Base-by-base conservation (phyloP, 345 rosid species). In the Bruguiera parviflora region DNA sequence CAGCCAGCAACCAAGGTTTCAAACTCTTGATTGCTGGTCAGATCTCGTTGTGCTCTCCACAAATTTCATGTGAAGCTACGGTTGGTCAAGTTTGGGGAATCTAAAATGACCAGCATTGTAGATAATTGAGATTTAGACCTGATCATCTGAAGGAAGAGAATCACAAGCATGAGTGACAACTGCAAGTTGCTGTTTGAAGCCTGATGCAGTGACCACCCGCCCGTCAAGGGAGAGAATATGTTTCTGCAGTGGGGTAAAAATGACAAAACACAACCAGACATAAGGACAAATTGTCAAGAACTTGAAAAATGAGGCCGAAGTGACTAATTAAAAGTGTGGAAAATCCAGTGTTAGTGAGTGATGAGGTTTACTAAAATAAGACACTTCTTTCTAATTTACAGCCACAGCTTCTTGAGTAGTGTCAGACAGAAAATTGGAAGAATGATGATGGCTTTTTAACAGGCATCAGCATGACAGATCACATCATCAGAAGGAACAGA, bases 161-260 rank as follows among this genome's bases (percentile, higher is more conserved):
- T 87, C 91, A 65, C 96, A 83, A 73, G 79, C 88, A 87, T 90
- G 96, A 75, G 78, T 84, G 53, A 90, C 96, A 65, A 95, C 84
- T 18, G 91, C 96, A 75, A 92, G 92, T 72, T 81, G 86, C 82
- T 95, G 84, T 73, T 74, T 84, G 79, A 84, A 88, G 78, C 93
- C 99, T 66, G 92, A 83, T 67, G 97, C 89, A 58, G 96, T 85
- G 76, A 90, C 96, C 33, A 84, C 89, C 2, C 92, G 96, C 27
- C 99, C 99, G 55, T 87, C 86, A 78, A 95, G 87, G 64, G 96
- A 92, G 52, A 95, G 70, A 73, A 92, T 74, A 71, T 90, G 89
- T 74, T 80, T 92, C 99, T 95, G 87, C 83, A 84, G 68, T 67
- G 71, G 64, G 19, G 13, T 7, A 32, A 25, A 65, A 7, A 18